These are phyloP conservation scores for Mortierella hygrophila DNA, from an alignment of 192 early-diverging fungal genomes.

Conservation along the genomic window DNA sequence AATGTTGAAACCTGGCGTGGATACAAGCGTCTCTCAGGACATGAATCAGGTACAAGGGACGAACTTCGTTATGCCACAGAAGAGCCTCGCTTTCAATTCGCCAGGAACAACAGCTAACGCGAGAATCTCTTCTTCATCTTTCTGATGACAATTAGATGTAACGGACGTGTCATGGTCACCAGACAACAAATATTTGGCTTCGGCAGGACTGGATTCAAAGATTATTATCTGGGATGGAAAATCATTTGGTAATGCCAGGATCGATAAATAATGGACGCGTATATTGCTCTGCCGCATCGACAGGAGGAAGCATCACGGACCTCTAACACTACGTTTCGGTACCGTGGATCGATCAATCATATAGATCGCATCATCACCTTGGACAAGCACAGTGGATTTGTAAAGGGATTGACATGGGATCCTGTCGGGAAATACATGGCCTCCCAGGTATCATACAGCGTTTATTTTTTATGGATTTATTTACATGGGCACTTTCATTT, in stretches of 20 bases:
- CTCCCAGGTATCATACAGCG: constrained; percentile 70
- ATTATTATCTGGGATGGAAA: constrained; percentile 89
- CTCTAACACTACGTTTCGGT: neutral
- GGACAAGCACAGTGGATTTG: constrained; percentile 85
- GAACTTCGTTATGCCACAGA: neutral
- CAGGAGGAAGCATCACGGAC: neutral
- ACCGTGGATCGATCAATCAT: neutral
- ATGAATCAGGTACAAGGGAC: constrained; percentile 74
- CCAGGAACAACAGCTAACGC: neutral
- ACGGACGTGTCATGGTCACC: constrained; percentile 94
- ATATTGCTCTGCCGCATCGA: neutral
- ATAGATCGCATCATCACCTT: constrained; percentile 73
- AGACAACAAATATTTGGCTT: constrained; percentile 86
- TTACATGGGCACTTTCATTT: neutral
- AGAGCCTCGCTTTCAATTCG: neutral
- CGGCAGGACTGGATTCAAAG: constrained; percentile 88
- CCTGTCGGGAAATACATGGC: constrained; percentile 95
- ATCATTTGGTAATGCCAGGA: constrained; percentile 75
- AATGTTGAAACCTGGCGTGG: constrained; percentile 82
- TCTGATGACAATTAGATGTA: constrained; percentile 73
- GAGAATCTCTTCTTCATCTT: neutral
- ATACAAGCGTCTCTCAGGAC: constrained; percentile 81
- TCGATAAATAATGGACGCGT: neutral
- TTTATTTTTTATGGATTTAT: constrained; percentile 10
- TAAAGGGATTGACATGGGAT: constrained; percentile 97